A percentile compares a stretch with the other conserved stretches of the same genome.
Evolutionary conservation across 495 filamentous ascomycete genomes (phyloP).

Genomic region (Penicillium cataractarum): DNA sequence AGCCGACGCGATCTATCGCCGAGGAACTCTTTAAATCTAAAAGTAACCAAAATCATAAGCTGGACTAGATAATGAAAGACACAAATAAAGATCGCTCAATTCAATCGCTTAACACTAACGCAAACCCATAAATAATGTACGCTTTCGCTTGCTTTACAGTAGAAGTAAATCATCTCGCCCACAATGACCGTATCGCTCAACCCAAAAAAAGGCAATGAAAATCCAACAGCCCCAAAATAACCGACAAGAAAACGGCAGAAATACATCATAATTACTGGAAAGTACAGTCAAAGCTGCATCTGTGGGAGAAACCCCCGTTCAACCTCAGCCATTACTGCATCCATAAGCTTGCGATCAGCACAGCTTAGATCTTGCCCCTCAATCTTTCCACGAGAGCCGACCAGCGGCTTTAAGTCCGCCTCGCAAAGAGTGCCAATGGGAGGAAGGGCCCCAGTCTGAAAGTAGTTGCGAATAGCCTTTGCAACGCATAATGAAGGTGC

Average conservation of each 20-base stretch:
- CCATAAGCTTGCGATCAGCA: conserved; percentile 27
- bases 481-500: conserved; percentile 53
- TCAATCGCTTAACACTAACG: background rate
- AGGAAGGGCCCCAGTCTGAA: conserved; percentile 51
- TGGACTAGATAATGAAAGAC: too few species aligned
- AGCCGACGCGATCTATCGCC: too few species aligned
- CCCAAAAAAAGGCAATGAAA: too few species aligned
- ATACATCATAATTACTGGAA: background rate
- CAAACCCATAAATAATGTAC: background rate
- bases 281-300: background rate
- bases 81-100: background rate
- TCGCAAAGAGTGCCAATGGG: conserved; percentile 45
- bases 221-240: background rate
- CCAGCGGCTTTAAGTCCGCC: conserved; percentile 37
- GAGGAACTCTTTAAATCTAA: too few species aligned
- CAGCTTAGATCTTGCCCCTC: conserved; percentile 5
- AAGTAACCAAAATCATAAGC: too few species aligned
- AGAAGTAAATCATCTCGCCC: background rate
- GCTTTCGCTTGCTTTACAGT: background rate
- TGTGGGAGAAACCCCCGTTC: conserved; percentile 15
- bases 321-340: conserved; percentile 26
- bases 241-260: background rate
- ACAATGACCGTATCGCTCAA: background rate
- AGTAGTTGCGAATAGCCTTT: conserved; percentile 48
- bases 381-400: conserved; percentile 18